These are phyloP conservation scores for Athelia sp. DNA, from an alignment of 1,284 basidiomycete genomes.

Conservation along the genomic window DNA sequence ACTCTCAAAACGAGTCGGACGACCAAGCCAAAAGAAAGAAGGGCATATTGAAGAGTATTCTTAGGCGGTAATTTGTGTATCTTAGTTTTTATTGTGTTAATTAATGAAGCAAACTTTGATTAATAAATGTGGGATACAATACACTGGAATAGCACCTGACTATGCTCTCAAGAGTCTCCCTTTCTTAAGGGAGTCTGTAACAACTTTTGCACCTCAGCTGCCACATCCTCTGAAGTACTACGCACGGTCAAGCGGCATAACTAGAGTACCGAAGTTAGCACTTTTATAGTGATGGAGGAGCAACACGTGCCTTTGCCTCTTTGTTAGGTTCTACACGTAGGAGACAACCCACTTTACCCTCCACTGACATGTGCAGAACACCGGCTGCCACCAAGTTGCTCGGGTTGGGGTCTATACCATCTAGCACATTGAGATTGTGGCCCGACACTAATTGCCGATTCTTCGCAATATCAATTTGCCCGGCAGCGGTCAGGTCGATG, in stretches of 20 bases:
- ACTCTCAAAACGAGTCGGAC: constrained; percentile 7
- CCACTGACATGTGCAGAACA: constrained; percentile 81
- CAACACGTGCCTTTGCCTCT: constrained; percentile 76
- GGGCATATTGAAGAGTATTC: constrained; percentile 31
- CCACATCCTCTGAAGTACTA: constrained; percentile 93
- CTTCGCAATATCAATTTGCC: constrained; percentile 70
- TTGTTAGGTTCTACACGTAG: constrained; percentile 91
- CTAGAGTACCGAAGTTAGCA: constrained; percentile 32
- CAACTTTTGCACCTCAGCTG: constrained; percentile 71
- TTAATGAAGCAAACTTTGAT: neutral
- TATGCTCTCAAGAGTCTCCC: constrained; percentile 6
- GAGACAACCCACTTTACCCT: constrained; percentile 94
- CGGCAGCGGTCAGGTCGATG: constrained; percentile 61
- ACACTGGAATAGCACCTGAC: too few relatives aligned
- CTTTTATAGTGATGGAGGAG: neutral
- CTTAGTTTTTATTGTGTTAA: constrained; percentile 1
- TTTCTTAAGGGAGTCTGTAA: constrained; percentile 50
- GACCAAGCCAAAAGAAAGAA: constrained; percentile 29
- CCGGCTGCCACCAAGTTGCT: constrained; percentile 89
- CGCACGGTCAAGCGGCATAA: constrained; percentile 91
- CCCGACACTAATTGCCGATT: constrained; percentile 78
- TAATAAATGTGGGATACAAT: too few relatives aligned
- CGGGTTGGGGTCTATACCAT: constrained; percentile 82
- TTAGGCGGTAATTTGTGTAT: neutral
- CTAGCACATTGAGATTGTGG: constrained; percentile 70